These are phyloP conservation scores for Triticum turgidum DNA, from an alignment of 176 grass and related monocot species.

Conservation along the genomic window DNA sequence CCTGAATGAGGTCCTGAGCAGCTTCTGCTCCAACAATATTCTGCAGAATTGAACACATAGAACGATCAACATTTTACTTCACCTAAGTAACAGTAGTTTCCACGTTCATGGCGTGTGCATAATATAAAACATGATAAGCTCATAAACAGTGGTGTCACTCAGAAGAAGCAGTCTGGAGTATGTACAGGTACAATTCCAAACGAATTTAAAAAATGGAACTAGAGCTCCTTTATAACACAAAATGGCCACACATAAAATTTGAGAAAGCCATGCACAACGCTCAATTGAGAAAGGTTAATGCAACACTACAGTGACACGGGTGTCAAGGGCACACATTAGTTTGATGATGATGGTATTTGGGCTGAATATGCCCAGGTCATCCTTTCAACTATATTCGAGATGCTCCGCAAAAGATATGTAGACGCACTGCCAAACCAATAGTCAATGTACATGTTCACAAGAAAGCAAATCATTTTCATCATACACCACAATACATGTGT, in stretches of 20 bases:
- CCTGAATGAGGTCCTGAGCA: constrained; percentile 66
- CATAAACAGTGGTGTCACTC: not conserved
- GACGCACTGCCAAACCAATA: not conserved
- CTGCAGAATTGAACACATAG: constrained; percentile 40
- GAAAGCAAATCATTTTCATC: not conserved
- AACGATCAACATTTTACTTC: not conserved
- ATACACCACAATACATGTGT: not conserved
- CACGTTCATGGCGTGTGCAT: not conserved
- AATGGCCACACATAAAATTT: not conserved
- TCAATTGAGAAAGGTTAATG: not conserved
- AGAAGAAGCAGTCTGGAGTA: not conserved
- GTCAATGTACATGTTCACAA: not conserved
- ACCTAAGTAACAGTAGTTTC: constrained; percentile 5
- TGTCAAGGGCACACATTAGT: not conserved
- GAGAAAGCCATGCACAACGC: not conserved
- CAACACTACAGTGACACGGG: not conserved
- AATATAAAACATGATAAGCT: not conserved
- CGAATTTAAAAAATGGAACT: constrained; percentile 9
- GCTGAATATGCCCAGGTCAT: not conserved
- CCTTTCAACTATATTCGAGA: not conserved
- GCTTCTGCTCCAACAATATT: constrained; percentile 89
- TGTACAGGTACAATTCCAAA: constrained; percentile 13
- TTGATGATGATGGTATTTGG: not conserved
- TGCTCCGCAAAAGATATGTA: not conserved
- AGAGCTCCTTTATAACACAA: not conserved